phyloP scores from a whole-genome alignment of 2,329 filamentous ascomycete species.

The Colletotrichum abscissum region DNA sequence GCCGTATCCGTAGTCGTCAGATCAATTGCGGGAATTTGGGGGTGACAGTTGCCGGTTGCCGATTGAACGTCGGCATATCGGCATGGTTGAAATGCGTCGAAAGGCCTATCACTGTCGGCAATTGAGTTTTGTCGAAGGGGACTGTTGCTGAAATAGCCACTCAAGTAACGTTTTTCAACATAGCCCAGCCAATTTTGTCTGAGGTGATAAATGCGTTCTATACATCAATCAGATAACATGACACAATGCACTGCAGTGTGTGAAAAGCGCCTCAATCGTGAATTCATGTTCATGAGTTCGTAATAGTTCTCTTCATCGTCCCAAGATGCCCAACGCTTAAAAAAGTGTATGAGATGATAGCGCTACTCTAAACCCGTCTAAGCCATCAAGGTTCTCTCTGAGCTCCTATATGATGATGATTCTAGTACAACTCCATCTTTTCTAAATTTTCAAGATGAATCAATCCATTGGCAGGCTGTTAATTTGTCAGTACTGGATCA shows the following conservation, averaged over 20 bases:
- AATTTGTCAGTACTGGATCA: conserved; percentile 35
- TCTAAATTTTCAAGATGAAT: conserved; percentile 74
- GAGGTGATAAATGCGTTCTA: not conserved
- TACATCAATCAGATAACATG: not conserved
- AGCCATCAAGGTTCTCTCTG: conserved; percentile 4
- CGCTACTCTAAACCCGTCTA: not conserved
- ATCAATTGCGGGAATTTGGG: not conserved
- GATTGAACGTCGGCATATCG: not conserved
- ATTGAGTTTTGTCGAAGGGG: not conserved
- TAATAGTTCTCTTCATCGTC: not conserved
- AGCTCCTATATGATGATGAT: not conserved
- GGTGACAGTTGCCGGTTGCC: not conserved
- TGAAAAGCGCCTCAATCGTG: not conserved
- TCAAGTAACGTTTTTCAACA: not conserved
- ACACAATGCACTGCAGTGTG: not conserved
- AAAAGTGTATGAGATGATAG: not conserved
- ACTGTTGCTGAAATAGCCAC: not conserved
- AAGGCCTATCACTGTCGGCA: not conserved
- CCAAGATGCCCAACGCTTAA: not conserved
- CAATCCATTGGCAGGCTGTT: conserved; percentile 71
- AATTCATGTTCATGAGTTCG: not conserved
- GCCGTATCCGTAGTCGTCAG: not conserved
- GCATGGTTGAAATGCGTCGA: not conserved
- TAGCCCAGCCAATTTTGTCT: not conserved
- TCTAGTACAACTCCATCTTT: conserved; percentile 55